Conservation (phyloP, 2,329 filamentous ascomycete genomes). For the Chrysosphaeria jannelii region DNA sequence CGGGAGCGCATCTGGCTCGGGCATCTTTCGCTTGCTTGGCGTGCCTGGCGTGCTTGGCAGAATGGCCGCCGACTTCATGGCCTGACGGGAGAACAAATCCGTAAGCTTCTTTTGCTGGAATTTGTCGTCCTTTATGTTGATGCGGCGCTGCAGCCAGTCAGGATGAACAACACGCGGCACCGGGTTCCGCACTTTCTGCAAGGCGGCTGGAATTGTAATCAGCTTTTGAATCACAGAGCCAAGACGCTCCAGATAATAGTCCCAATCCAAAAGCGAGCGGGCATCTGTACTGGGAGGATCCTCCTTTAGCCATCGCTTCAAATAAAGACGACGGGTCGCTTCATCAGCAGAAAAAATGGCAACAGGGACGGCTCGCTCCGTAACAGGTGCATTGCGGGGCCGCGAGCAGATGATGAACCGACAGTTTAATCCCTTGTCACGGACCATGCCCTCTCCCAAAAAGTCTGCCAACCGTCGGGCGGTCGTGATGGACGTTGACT, state of each 20-base stretch:
- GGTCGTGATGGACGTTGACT: constrained; percentile 97
- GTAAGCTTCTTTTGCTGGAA: constrained; percentile 99
- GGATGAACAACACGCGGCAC: constrained; percentile 82
- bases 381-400: constrained; percentile 72
- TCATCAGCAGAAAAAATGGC: constrained; percentile 92
- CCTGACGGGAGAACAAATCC: constrained; percentile 36
- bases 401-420: constrained; percentile 92
- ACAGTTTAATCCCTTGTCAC: constrained; percentile 96
- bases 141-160: constrained; percentile 83
- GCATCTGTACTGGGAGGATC: constrained; percentile 80
- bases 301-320: constrained; percentile 88
- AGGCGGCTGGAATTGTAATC: constrained; percentile 87
- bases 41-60: background rate
- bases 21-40: constrained; percentile 39
- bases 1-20: constrained; percentile 35
- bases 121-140: constrained; percentile 85
- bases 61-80: background rate
- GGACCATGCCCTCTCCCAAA: constrained; percentile 92
- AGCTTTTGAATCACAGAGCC: constrained; percentile 96
- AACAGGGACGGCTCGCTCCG: constrained; percentile 76
- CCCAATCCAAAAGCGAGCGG: constrained; percentile 73
- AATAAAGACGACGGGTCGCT: constrained; percentile 57
- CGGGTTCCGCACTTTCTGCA: constrained; percentile 85
- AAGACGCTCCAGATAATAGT: constrained; percentile 86
- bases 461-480: constrained; percentile 88